Evolutionary conservation across 2,329 filamentous ascomycete species (phyloP).

Genomic region (Fusarium transvaalense): DNA sequence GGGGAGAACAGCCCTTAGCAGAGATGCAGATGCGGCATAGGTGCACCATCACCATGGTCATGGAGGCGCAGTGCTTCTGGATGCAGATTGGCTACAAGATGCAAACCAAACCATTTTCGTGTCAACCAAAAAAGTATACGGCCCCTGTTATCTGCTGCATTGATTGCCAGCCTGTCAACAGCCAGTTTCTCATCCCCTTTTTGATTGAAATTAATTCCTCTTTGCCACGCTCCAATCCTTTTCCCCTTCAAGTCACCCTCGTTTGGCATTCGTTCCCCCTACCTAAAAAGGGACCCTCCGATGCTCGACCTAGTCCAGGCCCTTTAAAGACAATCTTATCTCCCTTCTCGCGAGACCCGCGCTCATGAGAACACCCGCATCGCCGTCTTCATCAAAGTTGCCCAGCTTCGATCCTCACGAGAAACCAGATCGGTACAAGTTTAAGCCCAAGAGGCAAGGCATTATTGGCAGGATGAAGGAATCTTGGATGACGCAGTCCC

Average conservation of each 20-base stretch:
- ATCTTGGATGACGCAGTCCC: slow-evolving; percentile 72
- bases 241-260: slow-evolving; percentile 14
- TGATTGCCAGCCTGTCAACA: slow-evolving; percentile 31
- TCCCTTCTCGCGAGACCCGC: slow-evolving; percentile 39
- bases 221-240: slow-evolving; percentile 32
- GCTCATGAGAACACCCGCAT: slow-evolving; percentile 74
- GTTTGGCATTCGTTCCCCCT: slow-evolving; percentile 25
- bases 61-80: slow-evolving; percentile 19
- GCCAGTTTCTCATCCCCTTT: slow-evolving; percentile 23
- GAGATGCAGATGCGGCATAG: slow-evolving; percentile 26
- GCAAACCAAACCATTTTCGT: slow-evolving; percentile 35
- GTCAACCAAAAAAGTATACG: slow-evolving; percentile 29
- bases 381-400: slow-evolving; percentile 69
- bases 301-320: slow-evolving; percentile 47
- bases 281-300: slow-evolving; percentile 19
- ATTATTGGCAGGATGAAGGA: slow-evolving; percentile 68
- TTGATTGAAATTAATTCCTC: slow-evolving; percentile 27
- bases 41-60: slow-evolving; percentile 28
- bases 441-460: slow-evolving; percentile 60
- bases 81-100: slow-evolving; percentile 42
- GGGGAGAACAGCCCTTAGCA: slow-evolving; percentile 32
- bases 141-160: slow-evolving; percentile 25
- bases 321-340: slow-evolving; percentile 40
- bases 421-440: slow-evolving; percentile 71
- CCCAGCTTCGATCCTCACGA: slow-evolving; percentile 72